Evolutionary conservation across 1,284 basidiomycete genomes (phyloP).

Genomic region (Austroboletus niveus): DNA sequence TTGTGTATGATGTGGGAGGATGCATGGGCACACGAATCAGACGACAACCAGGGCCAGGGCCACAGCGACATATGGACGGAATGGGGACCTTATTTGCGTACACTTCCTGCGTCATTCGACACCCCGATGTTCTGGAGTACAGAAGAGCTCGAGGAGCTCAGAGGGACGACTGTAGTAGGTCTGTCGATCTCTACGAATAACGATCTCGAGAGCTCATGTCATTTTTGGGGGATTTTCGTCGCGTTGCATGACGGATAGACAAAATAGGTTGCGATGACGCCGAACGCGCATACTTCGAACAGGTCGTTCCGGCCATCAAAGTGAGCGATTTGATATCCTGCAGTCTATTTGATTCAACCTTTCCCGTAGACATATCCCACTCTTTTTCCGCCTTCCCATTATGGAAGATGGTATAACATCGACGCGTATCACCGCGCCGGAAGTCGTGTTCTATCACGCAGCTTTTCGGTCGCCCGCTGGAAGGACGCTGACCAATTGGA

Average conservation of each 20-base stretch:
- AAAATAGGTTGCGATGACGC: slow-evolving; percentile 88
- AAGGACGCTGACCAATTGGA: slow-evolving; percentile 33
- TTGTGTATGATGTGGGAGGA: slow-evolving; percentile 96
- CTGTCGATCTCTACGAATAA: not conserved
- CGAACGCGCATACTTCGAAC: slow-evolving; percentile 70
- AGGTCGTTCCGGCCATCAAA: slow-evolving; percentile 63
- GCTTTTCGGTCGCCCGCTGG: slow-evolving; percentile 77
- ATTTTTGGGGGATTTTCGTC: not conserved
- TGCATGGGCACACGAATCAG: slow-evolving; percentile 35
- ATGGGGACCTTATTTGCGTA: slow-evolving; percentile 39
- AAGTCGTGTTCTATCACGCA: slow-evolving; percentile 89
- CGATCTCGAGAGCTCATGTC: not conserved
- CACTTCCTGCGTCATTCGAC: slow-evolving; percentile 74
- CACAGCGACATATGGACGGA: slow-evolving; percentile 42
- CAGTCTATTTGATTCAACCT: not conserved
- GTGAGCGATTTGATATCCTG: slow-evolving; percentile 38
- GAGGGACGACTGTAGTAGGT: slow-evolving; percentile 84
- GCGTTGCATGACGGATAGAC: slow-evolving; percentile 41
- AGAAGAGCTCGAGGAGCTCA: slow-evolving; percentile 72
- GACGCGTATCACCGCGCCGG: slow-evolving; percentile 89
- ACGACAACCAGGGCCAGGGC: slow-evolving; percentile 20
- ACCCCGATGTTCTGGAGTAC: slow-evolving; percentile 96
- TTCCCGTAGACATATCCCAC: slow-evolving; percentile 60
- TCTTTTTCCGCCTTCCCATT: slow-evolving; percentile 58
- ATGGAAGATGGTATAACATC: slow-evolving; percentile 62